These are phyloP conservation scores for Candida mattraensis DNA, from an alignment of 805 yeast species.

Conservation along the genomic window DNA sequence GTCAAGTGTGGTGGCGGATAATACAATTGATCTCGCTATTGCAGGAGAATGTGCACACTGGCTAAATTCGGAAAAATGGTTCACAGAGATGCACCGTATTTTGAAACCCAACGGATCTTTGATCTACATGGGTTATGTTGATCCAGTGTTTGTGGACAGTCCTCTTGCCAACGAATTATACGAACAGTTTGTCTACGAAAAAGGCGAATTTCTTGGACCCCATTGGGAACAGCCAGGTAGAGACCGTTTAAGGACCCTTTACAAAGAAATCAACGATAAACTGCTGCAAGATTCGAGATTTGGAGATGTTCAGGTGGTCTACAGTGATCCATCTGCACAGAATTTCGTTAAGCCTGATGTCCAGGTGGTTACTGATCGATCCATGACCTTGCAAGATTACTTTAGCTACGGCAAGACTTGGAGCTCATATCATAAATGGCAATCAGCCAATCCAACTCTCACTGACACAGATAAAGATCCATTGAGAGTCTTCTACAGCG, in stretches of 20 bases:
- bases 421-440: conserved; percentile 66
- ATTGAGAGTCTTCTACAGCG: conserved; percentile 34
- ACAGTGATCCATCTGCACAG: conserved; percentile 25
- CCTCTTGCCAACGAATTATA: conserved; percentile 58
- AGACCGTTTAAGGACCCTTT: conserved; percentile 43
- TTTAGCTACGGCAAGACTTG: conserved; percentile 61
- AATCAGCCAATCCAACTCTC: conserved; percentile 34
- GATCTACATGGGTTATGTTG: conserved; percentile 79
- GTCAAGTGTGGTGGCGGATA: conserved; percentile 18
- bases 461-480: conserved; percentile 32
- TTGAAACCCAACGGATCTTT: conserved; percentile 47
- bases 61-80: conserved; percentile 43
- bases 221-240: conserved; percentile 91
- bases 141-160: conserved; percentile 53
- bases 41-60: conserved; percentile 91
- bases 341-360: conserved; percentile 1
- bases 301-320: conserved; percentile 31
- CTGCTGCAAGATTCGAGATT: conserved; percentile 38
- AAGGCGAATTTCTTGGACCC: conserved; percentile 52
- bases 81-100: conserved; percentile 34
- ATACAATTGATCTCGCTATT: conserved; percentile 57
- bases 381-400: conserved; percentile 46
- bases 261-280: conserved; percentile 40
- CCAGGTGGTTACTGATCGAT: conserved; percentile 34
- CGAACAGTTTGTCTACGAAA: conserved; percentile 41